Percentiles rank a stretch among this genome's conserved stretches.
These are phyloP conservation scores for Erodium maritimum DNA, from an alignment of 345 rosid species.

Conservation along the genomic window DNA sequence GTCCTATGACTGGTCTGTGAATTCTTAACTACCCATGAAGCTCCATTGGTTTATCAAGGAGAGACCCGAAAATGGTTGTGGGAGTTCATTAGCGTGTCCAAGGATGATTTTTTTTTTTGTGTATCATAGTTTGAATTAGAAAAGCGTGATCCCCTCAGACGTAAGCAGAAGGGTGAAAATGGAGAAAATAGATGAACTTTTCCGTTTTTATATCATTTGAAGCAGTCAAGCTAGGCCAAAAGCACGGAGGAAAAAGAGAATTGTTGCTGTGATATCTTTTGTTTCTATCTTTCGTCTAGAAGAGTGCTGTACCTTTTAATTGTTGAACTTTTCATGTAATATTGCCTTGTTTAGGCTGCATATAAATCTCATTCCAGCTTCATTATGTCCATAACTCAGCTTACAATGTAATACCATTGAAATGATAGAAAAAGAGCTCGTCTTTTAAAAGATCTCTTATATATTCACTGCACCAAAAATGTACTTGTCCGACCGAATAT, in stretches of 20 bases:
- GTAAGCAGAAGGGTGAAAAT: background rate
- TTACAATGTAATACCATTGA: no score
- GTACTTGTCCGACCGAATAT: no score
- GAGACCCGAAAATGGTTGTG: background rate
- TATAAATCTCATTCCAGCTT: no score
- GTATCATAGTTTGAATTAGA: background rate
- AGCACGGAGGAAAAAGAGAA: no score
- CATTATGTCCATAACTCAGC: no score
- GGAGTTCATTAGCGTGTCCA: background rate
- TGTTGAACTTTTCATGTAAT: background rate
- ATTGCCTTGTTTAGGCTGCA: no score
- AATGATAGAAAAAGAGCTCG: no score
- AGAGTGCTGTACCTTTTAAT: background rate
- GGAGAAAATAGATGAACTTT: background rate
- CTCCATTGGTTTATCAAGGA: no score
- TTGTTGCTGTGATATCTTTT: no score
- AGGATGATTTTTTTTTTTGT: background rate
- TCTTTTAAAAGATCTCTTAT: no score
- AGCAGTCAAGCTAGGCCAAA: background rate
- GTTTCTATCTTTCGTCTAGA: background rate
- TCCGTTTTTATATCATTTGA: background rate
- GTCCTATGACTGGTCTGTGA: slow-evolving; percentile 70
- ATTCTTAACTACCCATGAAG: slow-evolving; percentile 18
- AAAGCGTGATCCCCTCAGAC: background rate
- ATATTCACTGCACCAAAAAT: no score